Base-by-base conservation (phyloP, 768 basidiomycete species). In the Coprinellus micaceus region DNA sequence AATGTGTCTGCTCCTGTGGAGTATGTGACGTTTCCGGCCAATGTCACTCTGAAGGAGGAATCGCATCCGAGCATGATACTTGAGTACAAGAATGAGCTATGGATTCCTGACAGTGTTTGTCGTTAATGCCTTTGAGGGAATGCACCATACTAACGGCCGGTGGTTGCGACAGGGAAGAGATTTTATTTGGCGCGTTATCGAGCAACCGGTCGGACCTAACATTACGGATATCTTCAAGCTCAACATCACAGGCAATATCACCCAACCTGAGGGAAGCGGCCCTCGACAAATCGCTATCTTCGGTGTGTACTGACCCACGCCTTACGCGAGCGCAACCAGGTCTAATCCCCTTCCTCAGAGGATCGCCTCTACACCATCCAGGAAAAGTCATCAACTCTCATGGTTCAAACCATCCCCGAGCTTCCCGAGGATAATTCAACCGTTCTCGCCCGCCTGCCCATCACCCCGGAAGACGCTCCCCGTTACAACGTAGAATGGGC, bases 51-150 rank as follows among this genome's bases (percentile, higher is more conserved):
- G 30, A 69, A 77, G n/a, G 69, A 63, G 11, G 71, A 73, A 6
- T 84, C 86, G 1, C 80, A 86, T 65, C 86, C 88, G 11, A 88
- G 89, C 64, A 84, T 85, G 84, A 75, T 79, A 0, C 67, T 84
- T 28, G 76, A 85, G 67, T 72, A 82, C 62, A 72, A 73, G 4
- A 64, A 63, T 7, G 86, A 89, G 60, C 63, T 89, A 9, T 76
- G 88, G 59, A 73, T 89, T 7, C 80, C 86, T 0, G 88, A 88
- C 69, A 71, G 87, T 65, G 86, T 86, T 53, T 52, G 79, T 40
- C 65, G 33, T 33, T n/a, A n/a, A n/a, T n/a, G n/a, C n/a, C n/a
- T n/a, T n/a, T n/a, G n/a, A n/a, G n/a, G n/a, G n/a, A n/a, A n/a
- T n/a, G n/a, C n/a, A n/a, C n/a, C n/a, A n/a, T n/a, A n/a, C n/a